Evolutionary conservation across 2,329 filamentous ascomycete species (phyloP).

Genomic region (Fusarium circinatum): DNA sequence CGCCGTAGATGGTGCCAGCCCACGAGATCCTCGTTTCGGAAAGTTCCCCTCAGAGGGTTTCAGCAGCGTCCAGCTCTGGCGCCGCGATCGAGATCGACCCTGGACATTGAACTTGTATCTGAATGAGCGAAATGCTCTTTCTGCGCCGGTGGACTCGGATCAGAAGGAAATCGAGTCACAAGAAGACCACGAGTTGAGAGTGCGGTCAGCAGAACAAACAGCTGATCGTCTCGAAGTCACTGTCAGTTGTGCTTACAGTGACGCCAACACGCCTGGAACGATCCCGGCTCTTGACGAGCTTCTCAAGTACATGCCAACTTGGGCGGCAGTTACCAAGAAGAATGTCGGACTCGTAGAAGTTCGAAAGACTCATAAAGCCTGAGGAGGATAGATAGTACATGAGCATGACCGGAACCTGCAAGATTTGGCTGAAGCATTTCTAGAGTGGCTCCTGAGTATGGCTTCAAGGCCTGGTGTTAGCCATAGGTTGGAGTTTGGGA

Average conservation of each 20-base stretch:
- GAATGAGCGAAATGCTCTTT: conserved; percentile 16
- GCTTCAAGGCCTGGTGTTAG: conserved; percentile 9
- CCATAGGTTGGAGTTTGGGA: conserved; percentile 26
- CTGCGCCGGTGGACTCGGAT: neutral
- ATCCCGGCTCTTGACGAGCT: conserved; percentile 90
- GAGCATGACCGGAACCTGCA: neutral
- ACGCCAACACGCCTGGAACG: conserved; percentile 75
- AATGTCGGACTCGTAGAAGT: conserved; percentile 85
- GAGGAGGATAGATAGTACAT: neutral
- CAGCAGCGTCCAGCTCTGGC: conserved; percentile 80
- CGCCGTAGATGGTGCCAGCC: conserved; percentile 67
- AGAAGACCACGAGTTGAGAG: conserved; percentile 27
- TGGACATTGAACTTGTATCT: conserved; percentile 71
- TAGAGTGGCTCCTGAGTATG: conserved; percentile 11
- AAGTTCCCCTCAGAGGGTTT: conserved; percentile 71
- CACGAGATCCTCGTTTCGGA: conserved; percentile 72
- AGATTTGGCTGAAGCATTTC: conserved; percentile 3
- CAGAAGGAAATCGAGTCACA: neutral
- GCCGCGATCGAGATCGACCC: conserved; percentile 77
- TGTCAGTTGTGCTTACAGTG: conserved; percentile 87
- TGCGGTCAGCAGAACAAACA: conserved; percentile 3
- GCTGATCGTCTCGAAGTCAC: conserved; percentile 63
- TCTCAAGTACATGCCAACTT: conserved; percentile 78
- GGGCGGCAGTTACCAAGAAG: conserved; percentile 81
- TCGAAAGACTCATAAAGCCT: conserved; percentile 65